Evolutionary conservation across 768 basidiomycete species (phyloP).

Genomic region (Gautieria morchelliformis): DNA sequence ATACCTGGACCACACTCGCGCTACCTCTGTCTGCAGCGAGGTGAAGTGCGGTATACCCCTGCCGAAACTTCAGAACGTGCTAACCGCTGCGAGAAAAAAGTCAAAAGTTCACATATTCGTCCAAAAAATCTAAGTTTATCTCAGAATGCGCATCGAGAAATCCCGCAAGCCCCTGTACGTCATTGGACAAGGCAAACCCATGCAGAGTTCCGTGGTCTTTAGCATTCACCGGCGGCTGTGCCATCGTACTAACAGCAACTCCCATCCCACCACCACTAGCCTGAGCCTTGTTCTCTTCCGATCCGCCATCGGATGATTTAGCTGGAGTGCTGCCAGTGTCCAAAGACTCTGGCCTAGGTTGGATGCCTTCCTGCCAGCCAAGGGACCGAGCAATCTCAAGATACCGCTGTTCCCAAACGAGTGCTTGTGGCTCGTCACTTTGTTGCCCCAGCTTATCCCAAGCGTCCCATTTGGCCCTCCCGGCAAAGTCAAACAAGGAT

Average conservation of each 20-base stretch:
- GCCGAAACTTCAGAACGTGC: constrained; percentile 2
- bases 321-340: constrained; percentile 10
- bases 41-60: constrained; percentile 88
- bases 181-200: constrained; percentile 50
- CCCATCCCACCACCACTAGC: constrained; percentile 41
- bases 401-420: constrained; percentile 38
- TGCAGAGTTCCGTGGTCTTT: constrained; percentile 43
- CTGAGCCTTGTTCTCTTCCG: constrained; percentile 12
- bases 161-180: constrained; percentile 34
- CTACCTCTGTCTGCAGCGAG: constrained; percentile 80
- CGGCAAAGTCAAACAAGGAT: constrained; percentile 68
- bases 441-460: constrained; percentile 49
- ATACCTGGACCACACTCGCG: constrained; percentile 39
- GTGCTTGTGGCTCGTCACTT: constrained; percentile 25
- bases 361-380: constrained; percentile 50
- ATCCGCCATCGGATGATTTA: constrained; percentile 11
- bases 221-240: constrained; percentile 24
- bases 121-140: constrained; percentile 46
- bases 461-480: constrained; percentile 82
- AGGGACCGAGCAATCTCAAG: constrained; percentile 55
- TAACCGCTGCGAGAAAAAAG: not conserved
- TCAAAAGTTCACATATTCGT: constrained; percentile 59
- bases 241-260: constrained; percentile 51
- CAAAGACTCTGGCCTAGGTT: not conserved
- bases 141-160: constrained; percentile 34